Evolutionary conservation across 2,329 filamentous ascomycete genomes (phyloP).

Genomic region (Hypoxylon sp.): DNA sequence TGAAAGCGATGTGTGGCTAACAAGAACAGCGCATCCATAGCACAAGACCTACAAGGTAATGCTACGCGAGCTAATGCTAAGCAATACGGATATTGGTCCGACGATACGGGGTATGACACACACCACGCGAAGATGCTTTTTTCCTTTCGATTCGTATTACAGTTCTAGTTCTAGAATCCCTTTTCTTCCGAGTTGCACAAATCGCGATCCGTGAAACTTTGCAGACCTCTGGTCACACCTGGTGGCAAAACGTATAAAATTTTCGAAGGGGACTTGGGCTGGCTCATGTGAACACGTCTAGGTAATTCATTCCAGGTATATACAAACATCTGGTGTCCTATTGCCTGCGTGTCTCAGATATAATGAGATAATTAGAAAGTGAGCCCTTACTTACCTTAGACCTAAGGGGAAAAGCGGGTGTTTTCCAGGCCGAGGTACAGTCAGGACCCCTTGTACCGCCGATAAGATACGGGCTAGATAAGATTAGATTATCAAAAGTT

Average conservation of each 20-base stretch:
- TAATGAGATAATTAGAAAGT: background rate
- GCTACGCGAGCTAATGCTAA: background rate
- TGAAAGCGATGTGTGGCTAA: background rate
- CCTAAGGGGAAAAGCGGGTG: background rate
- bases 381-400: background rate
- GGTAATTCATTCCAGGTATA: background rate
- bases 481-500: conserved; percentile 36
- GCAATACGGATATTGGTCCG: conserved; percentile 11
- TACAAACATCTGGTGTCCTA: background rate
- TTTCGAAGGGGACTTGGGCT: background rate
- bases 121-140: background rate
- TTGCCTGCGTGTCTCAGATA: background rate
- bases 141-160: background rate
- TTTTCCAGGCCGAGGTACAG: background rate
- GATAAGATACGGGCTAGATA: conserved; percentile 30
- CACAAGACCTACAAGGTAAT: background rate
- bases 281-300: background rate
- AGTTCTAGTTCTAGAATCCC: background rate
- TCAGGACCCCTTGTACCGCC: background rate
- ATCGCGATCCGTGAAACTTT: background rate
- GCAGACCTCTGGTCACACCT: background rate
- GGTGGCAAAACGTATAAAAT: background rate
- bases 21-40: background rate
- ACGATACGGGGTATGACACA: conserved; percentile 9
- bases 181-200: background rate